Evolutionary conservation across 257 asterid species (phyloP).

Genomic region (Gentiana dahurica): DNA sequence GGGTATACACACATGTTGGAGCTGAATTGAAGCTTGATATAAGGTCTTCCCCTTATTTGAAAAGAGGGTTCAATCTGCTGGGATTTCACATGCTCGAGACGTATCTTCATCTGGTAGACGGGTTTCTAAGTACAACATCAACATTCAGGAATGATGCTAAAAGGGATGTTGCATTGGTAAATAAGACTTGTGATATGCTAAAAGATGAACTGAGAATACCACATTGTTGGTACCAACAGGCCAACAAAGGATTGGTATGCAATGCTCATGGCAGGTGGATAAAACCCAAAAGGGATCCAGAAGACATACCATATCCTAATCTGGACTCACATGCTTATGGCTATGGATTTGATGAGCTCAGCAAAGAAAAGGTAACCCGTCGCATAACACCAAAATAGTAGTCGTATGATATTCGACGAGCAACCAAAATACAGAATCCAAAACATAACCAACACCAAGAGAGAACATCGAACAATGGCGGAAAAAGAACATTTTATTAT

Average conservation of each 20-base stretch:
- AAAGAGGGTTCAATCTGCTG: slow-evolving; percentile 42
- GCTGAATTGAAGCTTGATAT: slow-evolving; percentile 54
- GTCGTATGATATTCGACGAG: too few species aligned
- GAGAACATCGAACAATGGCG: too few species aligned
- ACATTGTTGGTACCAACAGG: slow-evolving; percentile 53
- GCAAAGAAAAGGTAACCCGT: too few species aligned
- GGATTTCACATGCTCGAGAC: slow-evolving; percentile 75
- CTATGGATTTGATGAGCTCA: too few species aligned
- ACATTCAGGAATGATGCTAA: slow-evolving; percentile 47
- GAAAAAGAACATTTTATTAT: too few species aligned
- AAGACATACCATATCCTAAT: slow-evolving; percentile 53
- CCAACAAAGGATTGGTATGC: slow-evolving; percentile 48
- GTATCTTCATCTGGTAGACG: slow-evolving; percentile 63
- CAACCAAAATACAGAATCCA: too few species aligned
- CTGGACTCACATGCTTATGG: slow-evolving; percentile 9
- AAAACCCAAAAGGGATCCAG: slow-evolving; percentile 56
- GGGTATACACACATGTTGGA: slow-evolving; percentile 81
- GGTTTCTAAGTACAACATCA: slow-evolving; percentile 25
- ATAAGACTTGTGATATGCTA: slow-evolving; percentile 66
- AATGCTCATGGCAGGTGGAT: slow-evolving; percentile 70
- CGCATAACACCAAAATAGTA: too few species aligned
- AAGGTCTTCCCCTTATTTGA: slow-evolving; percentile 44
- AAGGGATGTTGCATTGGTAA: slow-evolving; percentile 68
- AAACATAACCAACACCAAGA: too few species aligned
- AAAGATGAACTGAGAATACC: slow-evolving; percentile 68